A percentile compares a stretch with the other conserved stretches of the same genome.
Evolutionary conservation across 2,329 filamentous ascomycete genomes (phyloP).

Genomic region (Microdochium bolleyi): DNA sequence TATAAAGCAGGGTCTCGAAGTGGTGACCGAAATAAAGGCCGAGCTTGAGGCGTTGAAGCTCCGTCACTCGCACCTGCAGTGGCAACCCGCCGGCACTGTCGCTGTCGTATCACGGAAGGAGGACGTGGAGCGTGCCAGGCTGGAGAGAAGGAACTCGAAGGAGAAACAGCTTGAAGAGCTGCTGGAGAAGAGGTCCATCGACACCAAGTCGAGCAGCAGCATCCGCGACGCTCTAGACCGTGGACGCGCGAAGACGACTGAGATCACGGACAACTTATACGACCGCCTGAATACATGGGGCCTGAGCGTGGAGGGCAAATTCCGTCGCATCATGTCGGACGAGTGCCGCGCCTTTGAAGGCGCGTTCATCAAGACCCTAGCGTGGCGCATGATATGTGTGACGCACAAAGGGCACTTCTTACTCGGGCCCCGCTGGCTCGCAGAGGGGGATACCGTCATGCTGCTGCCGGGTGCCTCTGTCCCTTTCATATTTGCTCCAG

Average conservation of each 20-base stretch:
- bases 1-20: not conserved
- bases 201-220: not conserved
- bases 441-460: not conserved
- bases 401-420: not conserved
- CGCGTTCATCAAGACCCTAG: not conserved
- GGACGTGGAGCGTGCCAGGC: not conserved
- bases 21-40: not conserved
- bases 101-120: not conserved
- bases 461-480: not conserved
- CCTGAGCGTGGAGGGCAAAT: not conserved
- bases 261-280: not conserved
- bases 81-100: not conserved
- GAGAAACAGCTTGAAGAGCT: not conserved
- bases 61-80: not conserved
- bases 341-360: not conserved
- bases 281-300: not conserved
- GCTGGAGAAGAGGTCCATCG: not conserved
- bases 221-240: not conserved
- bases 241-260: not conserved
- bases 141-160: not conserved
- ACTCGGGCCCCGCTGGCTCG: not conserved
- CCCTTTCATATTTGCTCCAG: not conserved
- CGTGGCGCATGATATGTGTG: not conserved
- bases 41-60: not conserved
- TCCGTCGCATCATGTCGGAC: not conserved